These are phyloP conservation scores for Chlamydomonas sp. DNA, from an alignment of 139 green algal species.

Conservation along the genomic window DNA sequence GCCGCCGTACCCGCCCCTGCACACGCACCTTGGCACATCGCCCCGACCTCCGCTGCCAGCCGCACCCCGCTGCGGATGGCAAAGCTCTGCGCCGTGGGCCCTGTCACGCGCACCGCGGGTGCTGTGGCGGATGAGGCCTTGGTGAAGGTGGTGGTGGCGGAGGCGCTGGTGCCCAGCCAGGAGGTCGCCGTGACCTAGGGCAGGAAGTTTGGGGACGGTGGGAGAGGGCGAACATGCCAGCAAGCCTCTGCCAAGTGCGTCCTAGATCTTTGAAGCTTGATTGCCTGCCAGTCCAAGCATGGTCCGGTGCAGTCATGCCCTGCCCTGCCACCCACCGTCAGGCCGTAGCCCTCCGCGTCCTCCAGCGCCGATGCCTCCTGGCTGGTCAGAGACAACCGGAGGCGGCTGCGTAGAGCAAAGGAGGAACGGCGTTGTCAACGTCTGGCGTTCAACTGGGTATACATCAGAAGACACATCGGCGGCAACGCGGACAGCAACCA, in stretches of 20 bases:
- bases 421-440: background rate
- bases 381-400: background rate
- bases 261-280: too few species aligned
- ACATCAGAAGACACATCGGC: background rate
- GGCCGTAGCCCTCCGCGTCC: background rate
- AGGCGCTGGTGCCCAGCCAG: conserved; percentile 20
- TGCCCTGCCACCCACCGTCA: too few species aligned
- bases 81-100: background rate
- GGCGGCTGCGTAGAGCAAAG: background rate
- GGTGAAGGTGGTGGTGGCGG: background rate
- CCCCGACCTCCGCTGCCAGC: background rate
- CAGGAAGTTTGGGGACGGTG: too few species aligned
- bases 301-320: too few species aligned
- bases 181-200: background rate
- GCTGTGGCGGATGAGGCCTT: background rate
- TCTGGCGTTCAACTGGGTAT: too few species aligned
- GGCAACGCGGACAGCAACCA: too few species aligned
- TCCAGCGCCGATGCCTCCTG: background rate
- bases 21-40: background rate
- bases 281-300: too few species aligned
- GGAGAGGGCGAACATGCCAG: too few species aligned
- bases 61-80: too few species aligned
- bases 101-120: conserved; percentile 1
- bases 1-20: too few species aligned
- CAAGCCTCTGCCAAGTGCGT: too few species aligned